A percentile compares a stretch with the other conserved stretches of the same genome.
Evolutionary conservation across 164 flowering plant species (phyloP).

Genomic region (Nymphaea colorata): DNA sequence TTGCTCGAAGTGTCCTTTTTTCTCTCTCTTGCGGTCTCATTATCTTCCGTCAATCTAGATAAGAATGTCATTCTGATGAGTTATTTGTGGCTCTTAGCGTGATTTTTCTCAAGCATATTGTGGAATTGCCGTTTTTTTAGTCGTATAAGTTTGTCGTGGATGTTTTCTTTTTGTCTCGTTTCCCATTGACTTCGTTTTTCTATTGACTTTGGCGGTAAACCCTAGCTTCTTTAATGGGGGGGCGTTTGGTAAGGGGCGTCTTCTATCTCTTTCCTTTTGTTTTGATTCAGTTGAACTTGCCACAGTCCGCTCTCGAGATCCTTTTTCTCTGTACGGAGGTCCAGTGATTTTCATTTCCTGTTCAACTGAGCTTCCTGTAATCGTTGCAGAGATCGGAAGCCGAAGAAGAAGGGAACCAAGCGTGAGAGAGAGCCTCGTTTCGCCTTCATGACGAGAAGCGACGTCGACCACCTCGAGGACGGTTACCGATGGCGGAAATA

Average conservation of each 20-base stretch:
- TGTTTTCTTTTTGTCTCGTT: too few species aligned
- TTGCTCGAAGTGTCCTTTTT: background rate
- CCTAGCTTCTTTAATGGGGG: background rate
- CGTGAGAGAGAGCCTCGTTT: slow-evolving; percentile 69
- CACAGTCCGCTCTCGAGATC: background rate
- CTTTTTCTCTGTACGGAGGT: too few species aligned
- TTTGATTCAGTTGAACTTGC: background rate
- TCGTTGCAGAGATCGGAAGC: slow-evolving; percentile 32
- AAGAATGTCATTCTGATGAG: too few species aligned
- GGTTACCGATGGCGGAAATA: slow-evolving; percentile 92
- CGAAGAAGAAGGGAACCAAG: slow-evolving; percentile 70
- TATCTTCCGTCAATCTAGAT: too few species aligned
- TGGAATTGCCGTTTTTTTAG: too few species aligned
- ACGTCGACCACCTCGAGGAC: slow-evolving; percentile 81
- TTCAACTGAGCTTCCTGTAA: too few species aligned
- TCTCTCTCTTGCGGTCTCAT: too few species aligned
- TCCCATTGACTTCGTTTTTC: background rate
- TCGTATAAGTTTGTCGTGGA: too few species aligned
- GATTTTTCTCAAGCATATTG: too few species aligned
- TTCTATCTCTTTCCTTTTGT: background rate
- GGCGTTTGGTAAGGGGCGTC: background rate
- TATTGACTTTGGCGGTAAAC: background rate
- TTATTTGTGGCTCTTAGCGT: too few species aligned
- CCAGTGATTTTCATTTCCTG: too few species aligned
- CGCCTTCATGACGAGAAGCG: slow-evolving; percentile 92